phyloP scores from a whole-genome alignment of 2,329 filamentous ascomycete species.

The Chrysoporthe cubensis region DNA sequence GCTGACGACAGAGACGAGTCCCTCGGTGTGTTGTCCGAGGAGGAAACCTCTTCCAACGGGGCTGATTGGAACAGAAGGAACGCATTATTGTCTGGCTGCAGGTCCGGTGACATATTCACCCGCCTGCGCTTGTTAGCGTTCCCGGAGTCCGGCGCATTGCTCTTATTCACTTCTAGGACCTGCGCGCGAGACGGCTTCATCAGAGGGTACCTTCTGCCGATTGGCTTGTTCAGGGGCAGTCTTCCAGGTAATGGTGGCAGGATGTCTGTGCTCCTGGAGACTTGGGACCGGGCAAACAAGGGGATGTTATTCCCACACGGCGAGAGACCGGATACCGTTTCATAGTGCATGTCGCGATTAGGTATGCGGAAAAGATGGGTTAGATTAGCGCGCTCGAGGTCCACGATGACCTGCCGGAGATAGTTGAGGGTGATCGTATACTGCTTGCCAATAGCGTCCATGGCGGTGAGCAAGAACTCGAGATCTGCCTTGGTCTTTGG shows the following conservation, averaged over 20 bases:
- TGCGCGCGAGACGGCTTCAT: background rate
- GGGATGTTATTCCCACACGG: constrained; percentile 45
- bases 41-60: constrained; percentile 11
- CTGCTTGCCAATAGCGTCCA: constrained; percentile 74
- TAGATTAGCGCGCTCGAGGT: constrained; percentile 59
- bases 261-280: constrained; percentile 45
- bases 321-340: constrained; percentile 36
- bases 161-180: background rate
- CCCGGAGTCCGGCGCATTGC: background rate
- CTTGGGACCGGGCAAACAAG: constrained; percentile 49
- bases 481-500: constrained; percentile 55
- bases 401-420: constrained; percentile 81
- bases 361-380: constrained; percentile 21
- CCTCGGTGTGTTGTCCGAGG: constrained; percentile 15
- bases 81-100: background rate
- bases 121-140: constrained; percentile 28
- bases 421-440: constrained; percentile 83
- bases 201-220: constrained; percentile 54
- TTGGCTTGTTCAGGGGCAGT: constrained; percentile 44
- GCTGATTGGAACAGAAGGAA: constrained; percentile 8
- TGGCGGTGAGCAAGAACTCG: constrained; percentile 76
- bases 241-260: constrained; percentile 49
- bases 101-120: constrained; percentile 19
- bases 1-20: constrained; percentile 17
- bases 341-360: background rate